These are phyloP conservation scores for Rauvolfia tetraphylla DNA, from an alignment of 257 asterid species.

Conservation along the genomic window DNA sequence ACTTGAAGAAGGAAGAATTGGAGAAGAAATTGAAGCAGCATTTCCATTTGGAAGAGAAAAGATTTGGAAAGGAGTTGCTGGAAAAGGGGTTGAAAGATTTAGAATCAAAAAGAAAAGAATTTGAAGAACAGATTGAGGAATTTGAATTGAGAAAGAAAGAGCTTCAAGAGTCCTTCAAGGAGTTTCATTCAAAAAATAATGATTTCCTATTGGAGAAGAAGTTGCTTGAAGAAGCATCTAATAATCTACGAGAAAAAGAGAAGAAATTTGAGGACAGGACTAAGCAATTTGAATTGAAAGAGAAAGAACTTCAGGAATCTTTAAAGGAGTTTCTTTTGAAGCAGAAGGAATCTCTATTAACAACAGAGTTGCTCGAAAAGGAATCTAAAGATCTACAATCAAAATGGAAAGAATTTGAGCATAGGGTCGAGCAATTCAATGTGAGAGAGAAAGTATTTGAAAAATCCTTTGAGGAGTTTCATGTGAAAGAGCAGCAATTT, in stretches of 20 bases:
- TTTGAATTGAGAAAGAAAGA: constrained; percentile 22
- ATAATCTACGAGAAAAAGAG: neutral
- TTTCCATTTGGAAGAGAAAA: too few species aligned
- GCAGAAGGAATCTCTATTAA: constrained; percentile 4
- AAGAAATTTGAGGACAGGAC: constrained; percentile 12
- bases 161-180: constrained; percentile 13
- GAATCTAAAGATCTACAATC: constrained; percentile 10
- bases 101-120: constrained; percentile 5
- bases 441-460: constrained; percentile 16
- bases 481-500: constrained; percentile 18
- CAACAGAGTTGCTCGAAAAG: constrained; percentile 5
- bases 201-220: neutral
- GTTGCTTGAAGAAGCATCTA: neutral
- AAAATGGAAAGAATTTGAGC: constrained; percentile 6
- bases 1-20: constrained; percentile 33
- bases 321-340: constrained; percentile 21
- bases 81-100: constrained; percentile 16
- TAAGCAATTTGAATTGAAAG: neutral
- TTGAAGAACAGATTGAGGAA: constrained; percentile 6
- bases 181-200: constrained; percentile 14
- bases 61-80: constrained; percentile 4
- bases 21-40: constrained; percentile 17
- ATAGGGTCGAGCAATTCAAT: constrained; percentile 7
- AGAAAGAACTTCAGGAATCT: constrained; percentile 18
- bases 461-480: constrained; percentile 18